These are phyloP conservation scores for Phytophthora parvispora DNA, from an alignment of 352 stramenopile species.

Conservation along the genomic window DNA sequence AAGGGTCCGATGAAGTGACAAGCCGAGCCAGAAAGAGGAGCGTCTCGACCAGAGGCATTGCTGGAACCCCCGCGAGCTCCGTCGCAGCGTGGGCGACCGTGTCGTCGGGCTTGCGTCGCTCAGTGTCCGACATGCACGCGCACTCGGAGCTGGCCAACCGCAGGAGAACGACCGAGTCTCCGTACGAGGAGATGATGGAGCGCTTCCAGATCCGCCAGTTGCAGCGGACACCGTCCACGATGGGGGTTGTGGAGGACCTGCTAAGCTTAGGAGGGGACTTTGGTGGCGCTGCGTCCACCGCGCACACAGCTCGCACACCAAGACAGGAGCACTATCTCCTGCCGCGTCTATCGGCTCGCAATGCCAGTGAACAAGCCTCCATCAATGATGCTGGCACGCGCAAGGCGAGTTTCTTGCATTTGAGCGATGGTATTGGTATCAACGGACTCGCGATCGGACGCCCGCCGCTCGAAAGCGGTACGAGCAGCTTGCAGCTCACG, in stretches of 20 bases:
- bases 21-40: slow-evolving; percentile 16
- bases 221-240: slow-evolving; percentile 18
- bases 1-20: slow-evolving; percentile 2
- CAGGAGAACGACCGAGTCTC: slow-evolving; percentile 11
- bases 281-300: not conserved
- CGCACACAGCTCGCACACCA: slow-evolving; percentile 10
- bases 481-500: slow-evolving; percentile 5
- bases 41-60: slow-evolving; percentile 21
- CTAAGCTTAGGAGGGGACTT: not conserved
- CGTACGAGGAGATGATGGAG: slow-evolving; percentile 62
- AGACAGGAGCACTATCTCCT: slow-evolving; percentile 12
- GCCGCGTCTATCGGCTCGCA: slow-evolving; percentile 7
- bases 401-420: slow-evolving; percentile 14
- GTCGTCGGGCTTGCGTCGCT: slow-evolving; percentile 15
- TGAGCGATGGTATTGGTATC: slow-evolving; percentile 2
- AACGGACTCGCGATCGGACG: no score
- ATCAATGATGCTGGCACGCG: not conserved
- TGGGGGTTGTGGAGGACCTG: slow-evolving; percentile 12
- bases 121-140: slow-evolving; percentile 22
- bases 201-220: slow-evolving; percentile 62
- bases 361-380: slow-evolving; percentile 17
- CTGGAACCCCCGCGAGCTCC: not conserved
- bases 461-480: slow-evolving; percentile 19
- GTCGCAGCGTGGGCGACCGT: slow-evolving; percentile 7
- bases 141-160: slow-evolving; percentile 1